These are phyloP conservation scores for Samsoniella hepiali DNA, from an alignment of 2,329 filamentous ascomycete species.

Conservation along the genomic window DNA sequence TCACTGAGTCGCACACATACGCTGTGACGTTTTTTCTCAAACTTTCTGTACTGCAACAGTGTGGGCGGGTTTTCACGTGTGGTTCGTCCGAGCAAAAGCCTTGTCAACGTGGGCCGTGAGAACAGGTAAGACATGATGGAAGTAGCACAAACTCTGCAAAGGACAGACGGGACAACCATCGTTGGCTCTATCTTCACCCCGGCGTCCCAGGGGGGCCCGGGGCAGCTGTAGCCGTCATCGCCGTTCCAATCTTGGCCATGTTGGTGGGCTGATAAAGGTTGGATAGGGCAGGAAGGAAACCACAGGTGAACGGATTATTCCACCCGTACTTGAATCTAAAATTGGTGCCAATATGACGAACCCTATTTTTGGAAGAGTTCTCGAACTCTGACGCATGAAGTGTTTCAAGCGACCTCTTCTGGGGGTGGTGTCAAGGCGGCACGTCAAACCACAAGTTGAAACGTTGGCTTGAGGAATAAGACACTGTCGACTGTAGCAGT, in stretches of 20 bases:
- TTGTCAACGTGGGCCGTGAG: neutral
- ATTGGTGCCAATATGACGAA: neutral
- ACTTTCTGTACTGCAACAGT: neutral
- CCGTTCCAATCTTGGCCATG: conserved; percentile 1
- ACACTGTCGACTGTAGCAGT: neutral
- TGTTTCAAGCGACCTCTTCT: conserved; percentile 1
- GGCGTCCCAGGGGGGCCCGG: neutral
- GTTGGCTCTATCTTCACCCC: neutral
- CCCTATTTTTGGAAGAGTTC: neutral
- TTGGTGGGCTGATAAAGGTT: neutral
- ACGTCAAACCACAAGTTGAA: conserved; percentile 7
- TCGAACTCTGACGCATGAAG: neutral
- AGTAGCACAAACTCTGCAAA: neutral
- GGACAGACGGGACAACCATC: neutral
- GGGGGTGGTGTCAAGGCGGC: conserved; percentile 6
- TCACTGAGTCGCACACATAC: neutral
- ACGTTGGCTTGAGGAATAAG: neutral
- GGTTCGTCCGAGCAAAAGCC: conserved; percentile 4
- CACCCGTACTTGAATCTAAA: neutral
- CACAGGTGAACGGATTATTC: neutral
- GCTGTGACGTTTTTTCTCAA: neutral
- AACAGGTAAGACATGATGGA: neutral
- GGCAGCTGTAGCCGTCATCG: neutral
- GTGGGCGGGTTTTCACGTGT: neutral
- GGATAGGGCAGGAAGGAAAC: neutral